These are phyloP conservation scores for Batkoa obscura DNA, from an alignment of 371 early-diverging fungal species.

Conservation along the genomic window DNA sequence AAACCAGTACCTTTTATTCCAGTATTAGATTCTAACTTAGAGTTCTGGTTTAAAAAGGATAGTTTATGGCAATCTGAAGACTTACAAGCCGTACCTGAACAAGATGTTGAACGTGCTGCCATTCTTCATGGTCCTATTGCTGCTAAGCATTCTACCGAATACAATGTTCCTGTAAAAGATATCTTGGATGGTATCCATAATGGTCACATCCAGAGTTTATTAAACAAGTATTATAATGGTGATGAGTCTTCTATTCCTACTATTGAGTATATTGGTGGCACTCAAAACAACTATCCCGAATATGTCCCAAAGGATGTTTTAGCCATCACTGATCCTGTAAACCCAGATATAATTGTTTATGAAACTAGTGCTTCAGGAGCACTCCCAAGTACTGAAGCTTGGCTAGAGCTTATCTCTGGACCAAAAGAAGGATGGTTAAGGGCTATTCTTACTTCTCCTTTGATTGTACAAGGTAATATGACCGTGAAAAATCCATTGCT, in stretches of 20 bases:
- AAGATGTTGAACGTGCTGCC: constrained; percentile 81
- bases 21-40: constrained; percentile 78
- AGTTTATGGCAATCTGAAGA: constrained; percentile 91
- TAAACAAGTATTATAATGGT: constrained; percentile 54
- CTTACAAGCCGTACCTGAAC: constrained; percentile 71
- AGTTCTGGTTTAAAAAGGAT: constrained; percentile 92
- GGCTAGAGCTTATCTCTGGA: constrained; percentile 59
- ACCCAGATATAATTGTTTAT: constrained; percentile 17
- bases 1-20: constrained; percentile 90
- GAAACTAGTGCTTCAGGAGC: constrained; percentile 24
- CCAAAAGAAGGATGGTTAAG: constrained; percentile 61
- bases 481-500: constrained; percentile 59
- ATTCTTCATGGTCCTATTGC: constrained; percentile 91
- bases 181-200: constrained; percentile 75
- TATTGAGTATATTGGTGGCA: constrained; percentile 67
- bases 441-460: constrained; percentile 61
- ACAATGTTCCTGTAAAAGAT: constrained; percentile 75
- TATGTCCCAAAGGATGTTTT: neutral
- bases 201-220: constrained; percentile 40
- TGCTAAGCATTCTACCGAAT: constrained; percentile 49
- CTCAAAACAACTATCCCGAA: constrained; percentile 12
- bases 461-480: constrained; percentile 59
- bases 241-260: constrained; percentile 40
- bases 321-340: constrained; percentile 8
- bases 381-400: constrained; percentile 35